Evolutionary conservation across 768 basidiomycete species (phyloP).

Genomic region (Dentipellis sp.): DNA sequence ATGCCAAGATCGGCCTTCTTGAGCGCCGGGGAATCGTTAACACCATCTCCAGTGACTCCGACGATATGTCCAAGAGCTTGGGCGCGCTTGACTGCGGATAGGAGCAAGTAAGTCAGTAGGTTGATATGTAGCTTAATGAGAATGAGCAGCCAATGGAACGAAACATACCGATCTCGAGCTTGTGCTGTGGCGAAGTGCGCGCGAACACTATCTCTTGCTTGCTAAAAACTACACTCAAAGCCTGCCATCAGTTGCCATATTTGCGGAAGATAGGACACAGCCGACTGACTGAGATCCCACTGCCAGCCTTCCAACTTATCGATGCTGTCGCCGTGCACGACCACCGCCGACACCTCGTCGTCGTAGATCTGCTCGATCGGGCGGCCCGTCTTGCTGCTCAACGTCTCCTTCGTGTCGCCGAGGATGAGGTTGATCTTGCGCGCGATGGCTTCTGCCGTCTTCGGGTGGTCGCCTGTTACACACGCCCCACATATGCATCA

Average conservation of each 20-base stretch:
- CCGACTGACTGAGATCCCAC: conserved; percentile 57
- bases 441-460: conserved; percentile 67
- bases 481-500: background rate
- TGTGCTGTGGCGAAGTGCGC: conserved; percentile 63
- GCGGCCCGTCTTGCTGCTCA: conserved; percentile 46
- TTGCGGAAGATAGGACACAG: background rate
- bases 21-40: conserved; percentile 63
- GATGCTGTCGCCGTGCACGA: conserved; percentile 62
- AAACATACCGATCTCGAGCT: conserved; percentile 56
- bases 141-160: background rate
- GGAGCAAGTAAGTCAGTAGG: background rate
- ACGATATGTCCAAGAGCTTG: conserved; percentile 66
- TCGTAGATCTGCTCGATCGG: conserved; percentile 53
- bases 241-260: background rate
- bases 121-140: background rate
- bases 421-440: conserved; percentile 64
- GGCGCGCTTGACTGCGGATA: conserved; percentile 48
- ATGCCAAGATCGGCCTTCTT: conserved; percentile 61
- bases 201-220: conserved; percentile 68
- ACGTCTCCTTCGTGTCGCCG: conserved; percentile 54
- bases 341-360: conserved; percentile 57
- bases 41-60: conserved; percentile 69
- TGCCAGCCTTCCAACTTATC: conserved; percentile 61
- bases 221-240: conserved; percentile 39
- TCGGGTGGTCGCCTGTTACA: conserved; percentile 53